Evolutionary conservation across 768 basidiomycete species (phyloP), one percentile per base, ranked within the genome.

Genomic region (Auricularia sp.): DNA sequence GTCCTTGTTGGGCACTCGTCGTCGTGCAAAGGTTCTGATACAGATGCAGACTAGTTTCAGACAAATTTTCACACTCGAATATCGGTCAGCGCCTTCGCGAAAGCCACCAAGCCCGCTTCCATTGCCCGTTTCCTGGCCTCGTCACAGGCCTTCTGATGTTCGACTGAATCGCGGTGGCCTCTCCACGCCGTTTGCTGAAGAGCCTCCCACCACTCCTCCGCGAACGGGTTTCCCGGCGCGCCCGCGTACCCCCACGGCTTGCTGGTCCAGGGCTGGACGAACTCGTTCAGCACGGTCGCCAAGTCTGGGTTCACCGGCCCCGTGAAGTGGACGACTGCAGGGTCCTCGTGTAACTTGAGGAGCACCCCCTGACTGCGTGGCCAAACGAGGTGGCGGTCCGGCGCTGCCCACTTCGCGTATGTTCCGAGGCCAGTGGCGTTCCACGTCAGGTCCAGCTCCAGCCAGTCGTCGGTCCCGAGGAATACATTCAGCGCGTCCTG

Each of bases 161-260:
- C 51, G n/a, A 23, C 29, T 3, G 64, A 65, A 3, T 44, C 34
- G n/a, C 65, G 56, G 34, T 59, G 64, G 18, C 59, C 62, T 18
- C 29, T 51, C 83, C 83, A 85, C 1, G 71, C 69, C 0, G 83
- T 83, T 63, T 72, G 72, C 51, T 77, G 78, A 16, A 78, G 65
- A 33, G 70, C 66, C 1, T 61, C 61, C 79, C 82, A 84, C 83
- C 84, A 84, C 44, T 78, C 79, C 7, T 66, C 67, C 21, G 70
- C 69, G 67, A 76, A 83, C 0, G 84, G 83, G 66, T 85, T 79
- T 10, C 78, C 79, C 11, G 81, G 83, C 0, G 81, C 73, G 12
- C 82, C 80, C 0, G 79, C 74, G 64, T 84, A 84, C 2, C 82
- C 82, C 83, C 84, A 84, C 0, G 83, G 83, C 66, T 84, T 86